Percentiles rank a stretch among this genome's conserved stretches.
phyloP scores from a whole-genome alignment of 371 early-diverging fungal species.

The Mortierella sp. region DNA sequence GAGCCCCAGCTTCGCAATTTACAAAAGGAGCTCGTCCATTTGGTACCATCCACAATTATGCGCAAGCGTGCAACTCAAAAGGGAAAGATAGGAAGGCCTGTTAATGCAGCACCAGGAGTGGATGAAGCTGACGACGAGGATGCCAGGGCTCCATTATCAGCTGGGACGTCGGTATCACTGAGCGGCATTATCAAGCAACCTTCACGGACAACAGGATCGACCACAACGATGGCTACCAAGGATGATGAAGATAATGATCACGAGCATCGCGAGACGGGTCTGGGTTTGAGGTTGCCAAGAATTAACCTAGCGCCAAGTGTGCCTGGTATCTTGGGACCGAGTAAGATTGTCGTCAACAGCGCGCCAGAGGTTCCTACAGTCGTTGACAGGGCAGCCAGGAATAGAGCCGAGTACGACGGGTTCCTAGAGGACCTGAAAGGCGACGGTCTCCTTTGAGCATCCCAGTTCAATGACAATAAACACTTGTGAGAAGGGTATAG shows the following conservation, averaged over 20 bases:
- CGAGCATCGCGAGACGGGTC: constrained; percentile 36
- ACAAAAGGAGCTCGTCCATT: constrained; percentile 67
- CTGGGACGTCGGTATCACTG: too few relatives aligned
- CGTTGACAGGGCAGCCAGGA: constrained; percentile 36
- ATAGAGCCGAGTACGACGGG: constrained; percentile 51
- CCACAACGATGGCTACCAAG: neutral
- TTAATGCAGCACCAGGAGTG: constrained; percentile 66
- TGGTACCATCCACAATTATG: constrained; percentile 71
- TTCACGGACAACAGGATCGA: neutral
- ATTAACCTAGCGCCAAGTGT: constrained; percentile 41
- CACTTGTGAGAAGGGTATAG: too few relatives aligned
- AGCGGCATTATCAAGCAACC: neutral
- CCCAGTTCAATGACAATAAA: neutral
- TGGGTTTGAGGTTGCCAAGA: constrained; percentile 42
- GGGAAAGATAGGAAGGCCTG: constrained; percentile 57
- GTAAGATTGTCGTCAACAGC: constrained; percentile 41
- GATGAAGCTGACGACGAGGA: constrained; percentile 49
- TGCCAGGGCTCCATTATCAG: neutral
- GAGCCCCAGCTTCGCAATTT: constrained; percentile 72
- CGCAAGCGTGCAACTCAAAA: constrained; percentile 61
- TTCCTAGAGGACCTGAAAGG: constrained; percentile 44
- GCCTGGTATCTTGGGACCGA: constrained; percentile 17
- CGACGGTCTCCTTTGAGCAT: constrained; percentile 31
- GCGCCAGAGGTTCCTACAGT: constrained; percentile 41
- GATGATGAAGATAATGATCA: constrained; percentile 6